Evolutionary conservation across 805 yeast species (phyloP), one percentile per base, ranked within the genome.

Genomic region (Priceomyces castillae): DNA sequence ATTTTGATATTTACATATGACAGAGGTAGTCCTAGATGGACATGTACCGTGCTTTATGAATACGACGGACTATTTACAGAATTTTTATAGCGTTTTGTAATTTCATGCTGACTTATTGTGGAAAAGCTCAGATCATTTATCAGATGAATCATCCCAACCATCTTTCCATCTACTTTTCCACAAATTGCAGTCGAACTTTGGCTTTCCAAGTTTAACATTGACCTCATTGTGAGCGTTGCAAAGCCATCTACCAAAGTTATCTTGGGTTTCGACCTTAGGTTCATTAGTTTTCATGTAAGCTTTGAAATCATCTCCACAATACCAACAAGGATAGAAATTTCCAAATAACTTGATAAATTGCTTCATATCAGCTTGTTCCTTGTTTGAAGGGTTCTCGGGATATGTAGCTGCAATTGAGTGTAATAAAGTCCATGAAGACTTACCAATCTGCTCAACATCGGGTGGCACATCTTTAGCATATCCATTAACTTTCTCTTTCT

Each of bases 121-220:
- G 15, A 11, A n/a, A 28, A n/a, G 31, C 15, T 11, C 12, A 12
- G 31, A 4, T 37, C 20, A 37, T 37, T 37, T 37, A 12, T 6
- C 4, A 5, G 36, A 33, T 10, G 18, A 12, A 14, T 37, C 31
- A 26, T 85, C 84, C 97, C 96, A 90, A 0, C 97, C 97, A 54
- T 88, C 95, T 52, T 77, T 82, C 99, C 99, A 92, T 58, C 99
- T 81, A 55, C 86, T 80, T 59, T 83, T 83, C 99, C 99, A 94
- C 50, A 86, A 74, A 45, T 81, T 72, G 56, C 98, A 92, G 59
- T 92, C 90, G 59, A 94, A 94, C 43, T 69, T 71, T 5, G 87
- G 88, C 64, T 94, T 94, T 1, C 96, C 95, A 20, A 92, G 61
- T 61, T 90, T 90, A 15, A 61, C 71, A 62, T 94, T 94, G n/a